Evolutionary conservation across 768 basidiomycete genomes (phyloP).

Genomic region (Naganishia antarctica): DNA sequence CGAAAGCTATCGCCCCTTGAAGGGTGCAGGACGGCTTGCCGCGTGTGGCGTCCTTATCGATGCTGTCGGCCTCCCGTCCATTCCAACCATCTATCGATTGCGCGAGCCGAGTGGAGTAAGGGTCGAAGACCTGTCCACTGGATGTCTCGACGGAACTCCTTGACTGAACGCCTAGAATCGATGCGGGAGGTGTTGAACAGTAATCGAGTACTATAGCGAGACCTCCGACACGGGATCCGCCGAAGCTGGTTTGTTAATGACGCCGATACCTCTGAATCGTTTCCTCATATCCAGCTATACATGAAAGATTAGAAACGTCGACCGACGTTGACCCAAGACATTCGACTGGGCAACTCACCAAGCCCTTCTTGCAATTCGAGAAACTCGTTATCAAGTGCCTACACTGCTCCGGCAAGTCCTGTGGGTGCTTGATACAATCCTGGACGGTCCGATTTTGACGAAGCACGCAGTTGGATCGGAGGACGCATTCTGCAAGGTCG

Average conservation of each 20-base stretch:
- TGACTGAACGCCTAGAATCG: too few relatives aligned
- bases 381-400: constrained; percentile 44
- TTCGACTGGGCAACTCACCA: too few relatives aligned
- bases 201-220: constrained; percentile 11
- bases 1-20: too few relatives aligned
- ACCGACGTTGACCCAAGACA: neutral
- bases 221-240: constrained; percentile 28
- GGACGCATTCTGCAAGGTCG: constrained; percentile 36
- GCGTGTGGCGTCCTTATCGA: too few relatives aligned
- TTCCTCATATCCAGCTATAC: constrained; percentile 49
- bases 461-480: constrained; percentile 42
- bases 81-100: too few relatives aligned
- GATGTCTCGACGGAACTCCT: too few relatives aligned
- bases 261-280: constrained; percentile 45
- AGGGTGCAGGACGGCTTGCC: too few relatives aligned
- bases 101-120: too few relatives aligned
- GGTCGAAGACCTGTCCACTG: too few relatives aligned
- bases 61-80: too few relatives aligned
- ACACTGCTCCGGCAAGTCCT: constrained; percentile 45
- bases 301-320: neutral
- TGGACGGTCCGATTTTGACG: constrained; percentile 40
- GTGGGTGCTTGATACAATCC: constrained; percentile 41
- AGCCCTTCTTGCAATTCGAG: constrained; percentile 47
- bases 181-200: too few relatives aligned
- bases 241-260: constrained; percentile 21